phyloP scores from a whole-genome alignment of 169 alveolate species.

The Eimeria falciformis region DNA sequence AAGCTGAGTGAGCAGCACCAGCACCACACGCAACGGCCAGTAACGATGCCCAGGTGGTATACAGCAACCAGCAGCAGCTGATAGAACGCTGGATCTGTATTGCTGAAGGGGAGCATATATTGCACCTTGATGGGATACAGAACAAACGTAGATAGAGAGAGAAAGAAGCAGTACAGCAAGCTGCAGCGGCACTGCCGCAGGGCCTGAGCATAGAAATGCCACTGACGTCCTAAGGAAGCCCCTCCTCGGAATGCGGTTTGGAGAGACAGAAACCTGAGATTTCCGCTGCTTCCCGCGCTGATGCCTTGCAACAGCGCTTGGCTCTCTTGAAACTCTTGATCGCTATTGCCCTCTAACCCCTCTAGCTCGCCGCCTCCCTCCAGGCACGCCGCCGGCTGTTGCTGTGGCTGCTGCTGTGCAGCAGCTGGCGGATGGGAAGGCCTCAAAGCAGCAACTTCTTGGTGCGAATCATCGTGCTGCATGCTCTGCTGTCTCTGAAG shows the following conservation, averaged over 20 bases:
- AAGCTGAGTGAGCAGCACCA: conserved; percentile 51
- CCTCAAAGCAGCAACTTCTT: background rate
- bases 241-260: background rate
- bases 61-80: conserved; percentile 66
- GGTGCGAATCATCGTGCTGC: background rate
- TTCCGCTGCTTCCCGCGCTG: conserved; percentile 29
- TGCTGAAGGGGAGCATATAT: conserved; percentile 55
- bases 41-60: conserved; percentile 58
- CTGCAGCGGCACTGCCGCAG: conserved; percentile 37
- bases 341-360: background rate
- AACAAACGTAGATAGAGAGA: conserved; percentile 53
- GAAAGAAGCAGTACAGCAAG: conserved; percentile 44
- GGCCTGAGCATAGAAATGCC: background rate
- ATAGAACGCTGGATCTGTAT: conserved; percentile 43
- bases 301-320: conserved; percentile 10
- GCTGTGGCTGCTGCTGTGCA: background rate
- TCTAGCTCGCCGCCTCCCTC: background rate
- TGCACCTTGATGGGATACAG: conserved; percentile 56
- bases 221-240: background rate
- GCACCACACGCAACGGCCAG: conserved; percentile 66
- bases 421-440: background rate
- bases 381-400: background rate
- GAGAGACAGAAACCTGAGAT: background rate
- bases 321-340: background rate
- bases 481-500: background rate